Conservation (phyloP, 2,329 filamentous ascomycete genomes). For the Thielaviopsis punctulata region DNA sequence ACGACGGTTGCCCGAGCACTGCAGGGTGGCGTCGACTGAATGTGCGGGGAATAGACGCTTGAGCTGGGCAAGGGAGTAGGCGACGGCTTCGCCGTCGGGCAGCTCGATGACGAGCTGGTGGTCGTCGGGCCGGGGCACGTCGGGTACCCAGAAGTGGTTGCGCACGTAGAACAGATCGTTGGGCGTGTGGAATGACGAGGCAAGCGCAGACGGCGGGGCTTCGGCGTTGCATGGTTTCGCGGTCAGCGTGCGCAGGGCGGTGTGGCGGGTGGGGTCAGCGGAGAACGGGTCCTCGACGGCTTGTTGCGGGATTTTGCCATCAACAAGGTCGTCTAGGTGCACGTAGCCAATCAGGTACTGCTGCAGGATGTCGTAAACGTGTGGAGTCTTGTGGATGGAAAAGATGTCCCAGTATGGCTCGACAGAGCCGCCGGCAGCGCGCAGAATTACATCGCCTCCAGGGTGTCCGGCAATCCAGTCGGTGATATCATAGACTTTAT, state of each 20-base stretch:
- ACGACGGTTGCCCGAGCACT: slow-evolving; percentile 44
- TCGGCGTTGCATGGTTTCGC: slow-evolving; percentile 44
- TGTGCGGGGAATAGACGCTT: slow-evolving; percentile 32
- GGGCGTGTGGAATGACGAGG: slow-evolving; percentile 34
- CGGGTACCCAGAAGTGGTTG: slow-evolving; percentile 48
- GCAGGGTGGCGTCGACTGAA: slow-evolving; percentile 36
- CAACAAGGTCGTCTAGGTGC: slow-evolving; percentile 38
- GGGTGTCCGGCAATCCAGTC: slow-evolving; percentile 50
- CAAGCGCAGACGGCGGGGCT: slow-evolving; percentile 32
- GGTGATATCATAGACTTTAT: slow-evolving; percentile 54
- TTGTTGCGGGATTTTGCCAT: slow-evolving; percentile 35
- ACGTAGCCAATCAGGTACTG: slow-evolving; percentile 47
- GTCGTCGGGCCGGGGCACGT: slow-evolving; percentile 21
- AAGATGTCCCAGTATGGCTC: slow-evolving; percentile 58
- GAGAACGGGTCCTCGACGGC: slow-evolving; percentile 43
- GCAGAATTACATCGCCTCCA: slow-evolving; percentile 49
- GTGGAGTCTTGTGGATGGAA: slow-evolving; percentile 46
- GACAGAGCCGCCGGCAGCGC: slow-evolving; percentile 45
- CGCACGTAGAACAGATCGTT: slow-evolving; percentile 41
- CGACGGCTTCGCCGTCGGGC: slow-evolving; percentile 32
- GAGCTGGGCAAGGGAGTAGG: slow-evolving; percentile 37
- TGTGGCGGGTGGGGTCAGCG: slow-evolving; percentile 34
- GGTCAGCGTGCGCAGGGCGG: slow-evolving; percentile 32
- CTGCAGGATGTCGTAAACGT: slow-evolving; percentile 48
- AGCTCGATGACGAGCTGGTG: slow-evolving; percentile 38